phyloP scores from a whole-genome alignment of 2,329 filamentous ascomycete species.

The Venturia carpophila region DNA sequence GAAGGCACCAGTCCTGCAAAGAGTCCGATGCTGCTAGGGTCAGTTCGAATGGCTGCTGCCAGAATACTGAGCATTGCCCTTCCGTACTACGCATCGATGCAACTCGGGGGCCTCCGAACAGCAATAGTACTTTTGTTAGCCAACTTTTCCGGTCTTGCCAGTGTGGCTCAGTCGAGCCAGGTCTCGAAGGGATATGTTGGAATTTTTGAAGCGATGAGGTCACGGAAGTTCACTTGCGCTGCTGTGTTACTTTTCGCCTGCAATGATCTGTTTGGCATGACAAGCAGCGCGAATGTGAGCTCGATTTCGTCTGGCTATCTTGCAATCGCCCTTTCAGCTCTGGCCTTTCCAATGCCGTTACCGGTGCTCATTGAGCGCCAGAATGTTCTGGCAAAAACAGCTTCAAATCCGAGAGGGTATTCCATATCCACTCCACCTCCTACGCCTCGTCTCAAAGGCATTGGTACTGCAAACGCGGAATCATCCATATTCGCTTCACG shows the following conservation, averaged over 20 bases:
- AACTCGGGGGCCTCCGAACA: constrained; percentile 48
- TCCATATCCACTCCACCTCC: constrained; percentile 10
- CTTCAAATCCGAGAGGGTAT: constrained; percentile 21
- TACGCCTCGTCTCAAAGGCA: constrained; percentile 8
- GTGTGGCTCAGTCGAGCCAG: not conserved
- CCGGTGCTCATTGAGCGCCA: not conserved
- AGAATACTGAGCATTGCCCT: constrained; percentile 38
- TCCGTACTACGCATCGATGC: constrained; percentile 49
- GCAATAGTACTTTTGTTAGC: constrained; percentile 44
- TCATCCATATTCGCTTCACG: constrained; percentile 23
- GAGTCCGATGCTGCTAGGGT: constrained; percentile 18
- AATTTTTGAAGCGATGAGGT: not conserved
- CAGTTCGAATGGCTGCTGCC: not conserved
- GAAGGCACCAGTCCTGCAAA: constrained; percentile 20
- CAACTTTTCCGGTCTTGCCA: constrained; percentile 36
- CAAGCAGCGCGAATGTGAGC: not conserved
- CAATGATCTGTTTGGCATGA: constrained; percentile 1
- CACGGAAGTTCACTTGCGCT: constrained; percentile 5
- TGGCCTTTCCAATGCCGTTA: constrained; percentile 14
- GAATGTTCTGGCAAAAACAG: not conserved
- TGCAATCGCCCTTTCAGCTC: constrained; percentile 12
- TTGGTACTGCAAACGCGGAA: not conserved
- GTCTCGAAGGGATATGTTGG: not conserved
- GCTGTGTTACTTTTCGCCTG: not conserved
- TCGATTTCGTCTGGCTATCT: constrained; percentile 12